These are phyloP conservation scores for Syzygium aromaticum DNA, from an alignment of 345 rosid genomes.

Conservation along the genomic window DNA sequence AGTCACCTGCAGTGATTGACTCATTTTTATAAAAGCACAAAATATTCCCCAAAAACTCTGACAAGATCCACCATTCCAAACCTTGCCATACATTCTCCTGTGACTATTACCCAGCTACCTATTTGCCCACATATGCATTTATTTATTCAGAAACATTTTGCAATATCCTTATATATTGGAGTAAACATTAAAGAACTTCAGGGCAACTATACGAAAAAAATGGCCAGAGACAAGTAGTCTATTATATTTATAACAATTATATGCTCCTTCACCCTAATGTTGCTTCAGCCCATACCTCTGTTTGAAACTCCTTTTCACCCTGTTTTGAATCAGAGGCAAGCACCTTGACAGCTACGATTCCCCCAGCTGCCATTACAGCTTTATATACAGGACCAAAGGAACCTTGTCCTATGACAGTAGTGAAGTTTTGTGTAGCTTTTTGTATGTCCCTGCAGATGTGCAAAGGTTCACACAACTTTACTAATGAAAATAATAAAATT, in stretches of 20 bases:
- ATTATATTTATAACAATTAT: neutral
- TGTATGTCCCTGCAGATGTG: slow-evolving; percentile 65
- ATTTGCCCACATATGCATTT: neutral
- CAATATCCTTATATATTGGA: neutral
- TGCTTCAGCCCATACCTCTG: slow-evolving; percentile 49
- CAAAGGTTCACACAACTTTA: neutral
- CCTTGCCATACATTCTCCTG: neutral
- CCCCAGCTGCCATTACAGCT: slow-evolving; percentile 63
- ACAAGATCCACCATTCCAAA: neutral
- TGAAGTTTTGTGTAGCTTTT: slow-evolving; percentile 86
- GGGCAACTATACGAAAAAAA: neutral
- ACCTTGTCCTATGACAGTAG: slow-evolving; percentile 79
- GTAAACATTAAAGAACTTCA: neutral
- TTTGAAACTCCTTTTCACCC: slow-evolving; percentile 90
- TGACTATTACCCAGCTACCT: neutral
- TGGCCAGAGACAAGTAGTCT: neutral
- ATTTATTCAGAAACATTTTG: neutral
- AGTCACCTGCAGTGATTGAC: neutral
- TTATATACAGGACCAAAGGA: slow-evolving; percentile 94
- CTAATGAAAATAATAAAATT: neutral
- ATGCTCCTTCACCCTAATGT: neutral
- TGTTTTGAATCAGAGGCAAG: slow-evolving; percentile 88
- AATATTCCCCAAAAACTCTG: neutral
- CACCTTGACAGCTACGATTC: slow-evolving; percentile 72
- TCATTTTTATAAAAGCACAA: neutral